Conservation (phyloP, 345 rosid genomes). For the Lepidium aucheri region DNA sequence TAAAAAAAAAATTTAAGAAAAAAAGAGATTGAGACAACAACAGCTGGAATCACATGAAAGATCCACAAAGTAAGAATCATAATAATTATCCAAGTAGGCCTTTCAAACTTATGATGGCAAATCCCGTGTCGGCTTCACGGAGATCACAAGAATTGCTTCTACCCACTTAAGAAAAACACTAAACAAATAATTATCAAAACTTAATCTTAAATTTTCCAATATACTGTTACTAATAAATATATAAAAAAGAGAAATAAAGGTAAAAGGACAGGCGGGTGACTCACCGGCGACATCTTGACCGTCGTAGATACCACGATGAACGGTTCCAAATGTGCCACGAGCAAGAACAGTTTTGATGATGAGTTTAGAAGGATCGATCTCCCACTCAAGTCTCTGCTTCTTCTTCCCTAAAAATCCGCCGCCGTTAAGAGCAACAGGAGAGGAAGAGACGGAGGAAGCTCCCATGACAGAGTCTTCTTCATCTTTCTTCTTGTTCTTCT, state of each 20-base stretch:
- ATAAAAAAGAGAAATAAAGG: neutral
- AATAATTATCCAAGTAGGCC: constrained; percentile 28
- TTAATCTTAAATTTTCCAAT: neutral
- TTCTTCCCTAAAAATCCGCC: constrained; percentile 5
- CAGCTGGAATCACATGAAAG: constrained; percentile 59
- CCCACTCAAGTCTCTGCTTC: constrained; percentile 74
- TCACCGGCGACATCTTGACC: constrained; percentile 89
- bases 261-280: constrained; percentile 21
- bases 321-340: constrained; percentile 95
- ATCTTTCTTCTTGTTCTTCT: constrained; percentile 43
- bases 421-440: constrained; percentile 13
- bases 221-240: no score
- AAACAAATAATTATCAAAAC: neutral
- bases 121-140: constrained; percentile 53
- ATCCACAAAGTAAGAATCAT: constrained; percentile 27
- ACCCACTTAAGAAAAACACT: constrained; percentile 17
- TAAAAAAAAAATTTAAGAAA: neutral
- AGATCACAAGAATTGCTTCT: constrained; percentile 35
- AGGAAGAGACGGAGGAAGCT: constrained; percentile 8
- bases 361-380: constrained; percentile 91
- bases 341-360: constrained; percentile 80
- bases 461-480: constrained; percentile 23
- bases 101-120: constrained; percentile 35
- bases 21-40: constrained; percentile 16
- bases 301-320: constrained; percentile 93